A percentile compares a stretch with the other conserved stretches of the same genome.
phyloP scores from a whole-genome alignment of 1,139 yeast genomes.

The Nakaseomyces uthaithaninus region DNA sequence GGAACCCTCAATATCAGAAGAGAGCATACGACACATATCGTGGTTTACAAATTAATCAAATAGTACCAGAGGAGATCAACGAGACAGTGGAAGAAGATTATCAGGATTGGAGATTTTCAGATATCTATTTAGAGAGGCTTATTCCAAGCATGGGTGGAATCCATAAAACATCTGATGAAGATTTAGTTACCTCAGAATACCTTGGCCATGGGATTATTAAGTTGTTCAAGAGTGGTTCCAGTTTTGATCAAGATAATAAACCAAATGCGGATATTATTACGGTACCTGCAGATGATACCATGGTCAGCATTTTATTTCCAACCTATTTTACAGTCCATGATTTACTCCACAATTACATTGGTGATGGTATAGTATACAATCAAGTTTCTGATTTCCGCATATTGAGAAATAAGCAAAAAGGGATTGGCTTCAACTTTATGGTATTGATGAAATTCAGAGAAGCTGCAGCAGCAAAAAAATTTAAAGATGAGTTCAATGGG shows the following conservation, averaged over 20 bases:
- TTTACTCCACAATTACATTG: constrained; percentile 54
- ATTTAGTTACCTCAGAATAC: constrained; percentile 31
- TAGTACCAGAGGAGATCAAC: not conserved
- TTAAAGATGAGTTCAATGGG: constrained; percentile 64
- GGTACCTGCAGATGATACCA: constrained; percentile 48
- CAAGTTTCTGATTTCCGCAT: constrained; percentile 66
- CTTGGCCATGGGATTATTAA: constrained; percentile 69
- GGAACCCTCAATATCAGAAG: constrained; percentile 10
- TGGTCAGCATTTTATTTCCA: constrained; percentile 78
- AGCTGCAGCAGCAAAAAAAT: constrained; percentile 47
- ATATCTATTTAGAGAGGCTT: constrained; percentile 10
- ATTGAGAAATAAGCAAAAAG: constrained; percentile 50
- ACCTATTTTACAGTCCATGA: constrained; percentile 83
- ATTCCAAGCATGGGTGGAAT: constrained; percentile 5
- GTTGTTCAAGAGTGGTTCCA: constrained; percentile 44
- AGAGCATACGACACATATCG: constrained; percentile 11
- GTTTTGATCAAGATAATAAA: constrained; percentile 12
- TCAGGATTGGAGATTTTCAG: constrained; percentile 18
- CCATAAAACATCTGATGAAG: constrained; percentile 11
- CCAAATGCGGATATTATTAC: constrained; percentile 20
- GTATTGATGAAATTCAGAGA: constrained; percentile 68
- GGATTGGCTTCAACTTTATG: constrained; percentile 55
- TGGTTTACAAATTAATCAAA: not conserved
- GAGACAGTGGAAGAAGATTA: not conserved
- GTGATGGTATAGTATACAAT: constrained; percentile 54